These are phyloP conservation scores for Colletotrichum magnum DNA, from an alignment of 2,329 filamentous ascomycete species.

Conservation along the genomic window DNA sequence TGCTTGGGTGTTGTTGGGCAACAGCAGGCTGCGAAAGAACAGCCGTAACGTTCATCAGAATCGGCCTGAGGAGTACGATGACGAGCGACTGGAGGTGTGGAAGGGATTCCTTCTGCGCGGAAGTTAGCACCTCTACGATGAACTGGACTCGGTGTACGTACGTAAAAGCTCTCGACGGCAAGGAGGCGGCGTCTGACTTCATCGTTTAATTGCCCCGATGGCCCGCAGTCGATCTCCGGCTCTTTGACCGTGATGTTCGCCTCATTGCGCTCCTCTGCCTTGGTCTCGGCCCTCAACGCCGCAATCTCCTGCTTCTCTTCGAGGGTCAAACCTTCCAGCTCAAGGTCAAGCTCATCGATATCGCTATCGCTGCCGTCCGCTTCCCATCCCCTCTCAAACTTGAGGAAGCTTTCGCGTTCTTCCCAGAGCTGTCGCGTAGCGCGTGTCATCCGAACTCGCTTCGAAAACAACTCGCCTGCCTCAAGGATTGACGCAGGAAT, in stretches of 20 bases:
- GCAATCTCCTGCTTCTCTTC: slow-evolving; percentile 60
- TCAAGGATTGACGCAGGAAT: slow-evolving; percentile 96
- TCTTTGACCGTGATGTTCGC: slow-evolving; percentile 46
- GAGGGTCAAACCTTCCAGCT: slow-evolving; percentile 58
- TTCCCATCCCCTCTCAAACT: slow-evolving; percentile 92
- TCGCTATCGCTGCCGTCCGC: slow-evolving; percentile 62
- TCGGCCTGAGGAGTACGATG: slow-evolving; percentile 91
- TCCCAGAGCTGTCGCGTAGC: slow-evolving; percentile 96
- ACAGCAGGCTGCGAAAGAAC: slow-evolving; percentile 75
- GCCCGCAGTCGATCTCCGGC: slow-evolving; percentile 62
- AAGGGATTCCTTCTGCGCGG: slow-evolving; percentile 75
- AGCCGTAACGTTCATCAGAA: slow-evolving; percentile 90
- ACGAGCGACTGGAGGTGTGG: slow-evolving; percentile 93
- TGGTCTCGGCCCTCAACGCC: slow-evolving; percentile 58
- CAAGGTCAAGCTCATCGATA: slow-evolving; percentile 62
- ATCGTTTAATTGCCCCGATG: slow-evolving; percentile 64
- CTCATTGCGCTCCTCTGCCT: slow-evolving; percentile 45
- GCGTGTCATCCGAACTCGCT: slow-evolving; percentile 89
- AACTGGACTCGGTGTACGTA: slow-evolving; percentile 51
- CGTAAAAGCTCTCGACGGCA: slow-evolving; percentile 87
- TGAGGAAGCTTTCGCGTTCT: slow-evolving; percentile 91
- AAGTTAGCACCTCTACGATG: slow-evolving; percentile 41
- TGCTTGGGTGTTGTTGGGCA: slow-evolving; percentile 60
- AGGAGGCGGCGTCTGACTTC: slow-evolving; percentile 75
- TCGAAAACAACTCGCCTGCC: slow-evolving; percentile 92